A percentile compares a stretch with the other conserved stretches of the same genome.
These are phyloP conservation scores for Fusarium oligoseptatum DNA, from an alignment of 2,329 filamentous ascomycete genomes.

Conservation along the genomic window DNA sequence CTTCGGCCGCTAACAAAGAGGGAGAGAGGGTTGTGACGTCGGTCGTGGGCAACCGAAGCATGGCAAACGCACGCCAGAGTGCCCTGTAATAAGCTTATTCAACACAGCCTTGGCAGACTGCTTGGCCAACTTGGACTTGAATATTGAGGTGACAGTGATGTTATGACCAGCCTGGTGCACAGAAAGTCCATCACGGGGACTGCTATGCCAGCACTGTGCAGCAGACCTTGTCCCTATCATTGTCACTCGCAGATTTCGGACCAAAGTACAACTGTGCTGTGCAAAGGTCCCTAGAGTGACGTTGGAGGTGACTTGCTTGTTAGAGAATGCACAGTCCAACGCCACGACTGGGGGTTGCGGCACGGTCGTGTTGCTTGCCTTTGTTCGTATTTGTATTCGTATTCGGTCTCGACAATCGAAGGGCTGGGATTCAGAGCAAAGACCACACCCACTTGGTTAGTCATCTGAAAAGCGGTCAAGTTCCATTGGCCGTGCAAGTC, in stretches of 20 bases:
- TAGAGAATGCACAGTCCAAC: not conserved
- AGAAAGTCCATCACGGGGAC: not conserved
- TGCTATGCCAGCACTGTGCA: not conserved
- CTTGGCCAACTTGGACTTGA: slow-evolving; percentile 6
- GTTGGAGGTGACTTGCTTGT: not conserved
- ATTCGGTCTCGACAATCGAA: slow-evolving; percentile 22
- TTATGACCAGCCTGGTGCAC: not conserved
- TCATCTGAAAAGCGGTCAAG: slow-evolving; percentile 39
- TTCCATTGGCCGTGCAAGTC: slow-evolving; percentile 21
- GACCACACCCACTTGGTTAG: slow-evolving; percentile 21
- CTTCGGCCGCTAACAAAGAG: not conserved
- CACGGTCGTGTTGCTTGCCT: not conserved
- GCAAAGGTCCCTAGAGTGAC: not conserved
- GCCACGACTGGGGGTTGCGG: slow-evolving; percentile 1
- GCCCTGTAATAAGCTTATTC: slow-evolving; percentile 41
- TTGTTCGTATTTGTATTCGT: slow-evolving; percentile 47
- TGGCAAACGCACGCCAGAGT: slow-evolving; percentile 3
- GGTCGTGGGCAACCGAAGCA: slow-evolving; percentile 13
- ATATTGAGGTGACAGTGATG: not conserved
- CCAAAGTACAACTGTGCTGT: not conserved
- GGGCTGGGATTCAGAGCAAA: slow-evolving; percentile 6
- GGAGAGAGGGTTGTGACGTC: slow-evolving; percentile 27
- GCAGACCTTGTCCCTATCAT: not conserved
- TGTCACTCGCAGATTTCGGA: not conserved
- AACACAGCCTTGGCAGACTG: slow-evolving; percentile 9